phyloP scores from a whole-genome alignment of 2,329 filamentous ascomycete species.

The Lasiodiplodia citricola region DNA sequence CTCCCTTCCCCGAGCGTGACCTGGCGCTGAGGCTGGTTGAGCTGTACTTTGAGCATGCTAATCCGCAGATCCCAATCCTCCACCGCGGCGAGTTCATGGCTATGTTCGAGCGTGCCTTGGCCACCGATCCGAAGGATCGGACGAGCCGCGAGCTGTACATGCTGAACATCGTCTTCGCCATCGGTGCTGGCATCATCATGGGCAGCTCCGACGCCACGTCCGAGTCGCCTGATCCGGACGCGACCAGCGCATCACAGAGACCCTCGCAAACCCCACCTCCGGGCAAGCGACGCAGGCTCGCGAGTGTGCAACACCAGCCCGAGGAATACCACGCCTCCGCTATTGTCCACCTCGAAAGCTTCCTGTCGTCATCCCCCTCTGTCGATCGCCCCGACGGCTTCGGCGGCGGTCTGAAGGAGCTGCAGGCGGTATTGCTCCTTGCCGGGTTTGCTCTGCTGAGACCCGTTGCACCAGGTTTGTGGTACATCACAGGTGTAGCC shows the following conservation, averaged over 20 bases:
- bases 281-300: conserved; percentile 45
- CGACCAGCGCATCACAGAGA: conserved; percentile 31
- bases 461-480: conserved; percentile 89
- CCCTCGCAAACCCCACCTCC: conserved; percentile 39
- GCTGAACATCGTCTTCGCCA: conserved; percentile 96
- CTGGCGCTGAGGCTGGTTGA: conserved; percentile 75
- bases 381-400: conserved; percentile 66
- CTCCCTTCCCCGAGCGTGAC: conserved; percentile 79
- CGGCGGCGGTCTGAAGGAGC: conserved; percentile 87
- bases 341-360: conserved; percentile 87
- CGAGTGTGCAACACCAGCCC: conserved; percentile 72
- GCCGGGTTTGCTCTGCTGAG: conserved; percentile 90
- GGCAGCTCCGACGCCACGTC: conserved; percentile 51
- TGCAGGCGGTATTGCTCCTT: conserved; percentile 89
- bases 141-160: conserved; percentile 87
- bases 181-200: conserved; percentile 91
- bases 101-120: conserved; percentile 83
- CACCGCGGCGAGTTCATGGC: conserved; percentile 89
- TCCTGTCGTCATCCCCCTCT: conserved; percentile 69
- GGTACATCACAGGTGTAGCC: conserved; percentile 97
- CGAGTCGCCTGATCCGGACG: conserved; percentile 31
- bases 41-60: conserved; percentile 94
- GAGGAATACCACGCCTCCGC: conserved; percentile 97
- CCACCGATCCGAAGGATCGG: conserved; percentile 67
- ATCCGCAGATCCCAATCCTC: conserved; percentile 92